A percentile compares a stretch with the other conserved stretches of the same genome.
phyloP scores from a whole-genome alignment of 805 yeast species.

The Ogataea neopini region DNA sequence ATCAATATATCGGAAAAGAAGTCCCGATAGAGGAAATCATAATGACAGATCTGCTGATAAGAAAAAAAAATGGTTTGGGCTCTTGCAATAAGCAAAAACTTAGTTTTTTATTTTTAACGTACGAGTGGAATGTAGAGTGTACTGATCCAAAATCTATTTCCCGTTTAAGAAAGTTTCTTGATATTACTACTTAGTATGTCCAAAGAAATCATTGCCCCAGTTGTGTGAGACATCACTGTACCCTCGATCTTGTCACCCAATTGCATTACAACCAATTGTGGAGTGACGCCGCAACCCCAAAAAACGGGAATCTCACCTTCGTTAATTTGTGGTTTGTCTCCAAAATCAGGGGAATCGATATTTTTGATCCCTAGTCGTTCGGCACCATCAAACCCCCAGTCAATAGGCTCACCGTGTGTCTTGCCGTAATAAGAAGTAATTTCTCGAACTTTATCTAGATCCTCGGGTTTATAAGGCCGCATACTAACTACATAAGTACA shows the following conservation, averaged over 20 bases:
- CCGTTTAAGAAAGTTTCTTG: neutral
- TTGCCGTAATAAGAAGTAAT: slow-evolving; percentile 34
- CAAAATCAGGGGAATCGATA: slow-evolving; percentile 38
- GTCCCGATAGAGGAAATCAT: neutral
- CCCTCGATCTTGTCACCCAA: slow-evolving; percentile 34
- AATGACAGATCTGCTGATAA: neutral
- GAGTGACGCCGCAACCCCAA: slow-evolving; percentile 48
- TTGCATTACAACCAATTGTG: slow-evolving; percentile 37
- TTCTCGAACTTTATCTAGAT: slow-evolving; percentile 33
- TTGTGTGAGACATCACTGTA: slow-evolving; percentile 36
- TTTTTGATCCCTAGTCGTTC: slow-evolving; percentile 38
- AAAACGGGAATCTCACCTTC: slow-evolving; percentile 43
- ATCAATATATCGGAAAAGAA: neutral
- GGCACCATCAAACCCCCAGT: slow-evolving; percentile 43
- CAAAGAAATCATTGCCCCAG: slow-evolving; percentile 40
- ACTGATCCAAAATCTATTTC: too few species aligned
- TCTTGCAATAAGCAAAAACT: neutral
- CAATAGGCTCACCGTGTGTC: slow-evolving; percentile 45
- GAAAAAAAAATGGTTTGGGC: neutral
- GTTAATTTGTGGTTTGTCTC: slow-evolving; percentile 34
- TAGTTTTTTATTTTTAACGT: too few species aligned
- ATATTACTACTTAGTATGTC: slow-evolving; percentile 33
- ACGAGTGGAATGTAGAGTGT: too few species aligned
- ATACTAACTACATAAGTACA: slow-evolving; percentile 43
- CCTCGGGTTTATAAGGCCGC: slow-evolving; percentile 39